Base-by-base conservation (phyloP, 352 stramenopile species). In the Aphanomyces cochlioides region DNA sequence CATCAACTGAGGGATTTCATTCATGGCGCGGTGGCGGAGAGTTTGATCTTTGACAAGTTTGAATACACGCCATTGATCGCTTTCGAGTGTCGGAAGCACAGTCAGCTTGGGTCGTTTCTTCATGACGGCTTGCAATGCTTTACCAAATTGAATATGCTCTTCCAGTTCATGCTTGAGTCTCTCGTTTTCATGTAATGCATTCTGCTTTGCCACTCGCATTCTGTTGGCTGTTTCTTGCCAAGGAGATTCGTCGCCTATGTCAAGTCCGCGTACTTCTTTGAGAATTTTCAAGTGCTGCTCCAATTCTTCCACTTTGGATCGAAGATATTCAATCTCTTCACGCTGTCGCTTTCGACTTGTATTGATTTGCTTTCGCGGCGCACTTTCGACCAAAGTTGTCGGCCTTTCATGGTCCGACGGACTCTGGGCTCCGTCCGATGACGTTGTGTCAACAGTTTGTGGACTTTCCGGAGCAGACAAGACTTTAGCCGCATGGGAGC, bases 71-170 rank as follows among this genome's bases (percentile, higher is more conserved):
- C 60, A 68, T 21, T 68, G 60, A n/a, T 68, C 60, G 47, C 8
- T 50, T 8, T 68, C 60, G 34, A 68, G 60, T 15, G 34, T 54
- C 17, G 60, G 60, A 17, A 68, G 47, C 19, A 50, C 60, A 13
- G 60, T 50, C 10, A 68, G 60, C 47, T 68, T 68, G 3, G 60
- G 60, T 21, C 60, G 43, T 21, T 68, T 68, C 47, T 68, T 68
- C 13, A 68, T 54, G 5, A 68, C 34, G 21, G 60, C 13, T 21
- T 68, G 21, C 7, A 68, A 43, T 21, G 60, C 34, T 50, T 68
- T 68, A 37, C 60, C 60, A 61, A 68, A 68, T 47, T 68, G 39
- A 37, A 68, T 68, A 21, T 68, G 37, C 34, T 56, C 47, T 54
- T 54, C 43, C n/a, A 68, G 21, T 38, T 68, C 47, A 36, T 38